These are phyloP conservation scores for Fragaria vesca DNA, from an alignment of 306 rosid genomes.

Conservation along the genomic window DNA sequence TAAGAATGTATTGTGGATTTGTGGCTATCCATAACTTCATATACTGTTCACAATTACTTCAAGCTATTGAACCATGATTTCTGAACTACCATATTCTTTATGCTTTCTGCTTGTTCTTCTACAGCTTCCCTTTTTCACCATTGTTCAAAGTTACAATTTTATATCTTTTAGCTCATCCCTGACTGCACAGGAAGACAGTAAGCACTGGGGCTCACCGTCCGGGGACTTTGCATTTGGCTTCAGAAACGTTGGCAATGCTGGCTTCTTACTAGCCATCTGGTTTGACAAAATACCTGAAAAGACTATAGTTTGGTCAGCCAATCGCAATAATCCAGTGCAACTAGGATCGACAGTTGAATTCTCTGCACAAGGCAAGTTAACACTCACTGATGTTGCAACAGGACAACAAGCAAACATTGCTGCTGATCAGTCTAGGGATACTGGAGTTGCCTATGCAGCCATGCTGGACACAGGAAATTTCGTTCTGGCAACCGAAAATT, in stretches of 20 bases:
- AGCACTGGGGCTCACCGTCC: conserved; percentile 46
- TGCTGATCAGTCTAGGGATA: neutral
- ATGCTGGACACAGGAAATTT: conserved; percentile 49
- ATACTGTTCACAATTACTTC: neutral
- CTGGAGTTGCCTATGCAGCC: conserved; percentile 15
- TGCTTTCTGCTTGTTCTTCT: conserved; percentile 8
- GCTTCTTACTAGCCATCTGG: conserved; percentile 57
- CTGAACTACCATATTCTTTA: neutral
- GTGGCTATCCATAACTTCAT: too few relatives aligned
- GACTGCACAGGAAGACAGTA: neutral
- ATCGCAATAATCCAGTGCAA: conserved; percentile 29
- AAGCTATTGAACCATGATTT: neutral
- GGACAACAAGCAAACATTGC: conserved; percentile 28
- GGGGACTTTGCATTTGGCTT: conserved; percentile 67
- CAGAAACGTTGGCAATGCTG: conserved; percentile 15
- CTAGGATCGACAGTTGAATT: conserved; percentile 44
- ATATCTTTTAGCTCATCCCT: neutral
- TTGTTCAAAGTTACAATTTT: conserved; percentile 29
- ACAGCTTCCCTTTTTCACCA: conserved; percentile 18
- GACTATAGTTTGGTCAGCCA: conserved; percentile 55
- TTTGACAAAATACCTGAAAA: conserved; percentile 33
- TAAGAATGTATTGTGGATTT: neutral
- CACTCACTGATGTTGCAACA: conserved; percentile 32
- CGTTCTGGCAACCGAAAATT: conserved; percentile 24
- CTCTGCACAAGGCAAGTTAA: conserved; percentile 26